Base-by-base conservation (phyloP, 805 yeast genomes). In the Candida fluviatilis region DNA sequence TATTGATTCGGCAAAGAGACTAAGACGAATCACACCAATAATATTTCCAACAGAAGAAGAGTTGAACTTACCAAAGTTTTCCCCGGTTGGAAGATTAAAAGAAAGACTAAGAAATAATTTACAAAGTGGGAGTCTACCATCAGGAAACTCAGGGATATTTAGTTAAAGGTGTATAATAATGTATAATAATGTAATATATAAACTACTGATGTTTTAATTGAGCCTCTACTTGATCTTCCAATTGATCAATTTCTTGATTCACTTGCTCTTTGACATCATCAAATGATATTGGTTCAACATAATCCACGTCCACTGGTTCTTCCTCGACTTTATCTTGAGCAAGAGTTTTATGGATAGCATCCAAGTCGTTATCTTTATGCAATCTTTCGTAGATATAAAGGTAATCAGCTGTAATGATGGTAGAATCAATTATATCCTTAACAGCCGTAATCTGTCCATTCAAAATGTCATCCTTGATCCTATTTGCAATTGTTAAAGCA, bases 11-110 rank as follows among this genome's bases (percentile, higher is more conserved):
- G 71, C 71, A 2, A 67, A 64, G 42, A 45, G 45, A 17, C 43
- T 63, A 28, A 50, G 63, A 34, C 46, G 52, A 36, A 65, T 66
- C 25, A 58, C 60, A 11, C 73, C 72, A 2, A 60, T 67, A 5
- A 50, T 53, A 36, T 49, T 66, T 5, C 72, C 71, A 1, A 50
- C 51, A 7, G 62, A 57, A 11, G 58, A 55, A 10, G 57, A 48
- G 10, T 26, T 46, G 21, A 34, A 43, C 18, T 54, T 54, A 27
- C 58, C 66, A 7, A 47, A 46, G 40, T 54, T 60, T 35, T 61
- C 70, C 0, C 66, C 70, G 0, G 50, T 56, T 12, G 42, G 50
- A 29, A 55, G 50, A 32, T 41, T 66, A 18, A 56, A 54, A 31
- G 61, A 62, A 31, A 40, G 65, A 31, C 32, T 46, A 15, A 35